Percentiles rank a stretch among this genome's conserved stretches.
Conservation (phyloP, 192 early-diverging fungal species). For the Coemansia sp. region DNA sequence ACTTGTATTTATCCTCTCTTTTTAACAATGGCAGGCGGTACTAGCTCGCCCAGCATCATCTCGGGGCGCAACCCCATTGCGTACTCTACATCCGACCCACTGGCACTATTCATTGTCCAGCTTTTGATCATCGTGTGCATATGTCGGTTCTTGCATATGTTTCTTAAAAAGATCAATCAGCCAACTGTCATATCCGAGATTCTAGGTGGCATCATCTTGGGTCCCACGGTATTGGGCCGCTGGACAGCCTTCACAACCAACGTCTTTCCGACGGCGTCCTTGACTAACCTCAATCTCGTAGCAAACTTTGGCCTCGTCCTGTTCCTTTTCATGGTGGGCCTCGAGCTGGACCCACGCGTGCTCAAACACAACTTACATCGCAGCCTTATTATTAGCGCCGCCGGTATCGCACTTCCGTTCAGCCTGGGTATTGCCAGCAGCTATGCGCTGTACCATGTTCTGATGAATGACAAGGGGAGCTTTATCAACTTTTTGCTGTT, state of each 20-base stretch:
- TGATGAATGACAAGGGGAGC: conserved; percentile 45
- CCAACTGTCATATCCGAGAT: conserved; percentile 93
- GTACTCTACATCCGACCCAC: conserved; percentile 57
- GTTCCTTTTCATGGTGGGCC: conserved; percentile 85
- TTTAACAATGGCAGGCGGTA: conserved; percentile 32
- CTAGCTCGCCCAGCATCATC: conserved; percentile 53
- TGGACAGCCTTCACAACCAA: conserved; percentile 66
- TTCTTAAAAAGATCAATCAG: conserved; percentile 67
- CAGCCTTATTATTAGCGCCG: conserved; percentile 67
- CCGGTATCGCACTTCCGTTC: conserved; percentile 86
- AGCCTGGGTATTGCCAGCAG: conserved; percentile 72
- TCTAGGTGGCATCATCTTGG: conserved; percentile 85
- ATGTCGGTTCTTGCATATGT: conserved; percentile 67
- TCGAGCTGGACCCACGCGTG: conserved; percentile 75
- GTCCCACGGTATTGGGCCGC: conserved; percentile 80
- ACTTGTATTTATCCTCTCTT: background rate
- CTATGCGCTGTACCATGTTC: conserved; percentile 66
- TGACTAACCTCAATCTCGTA: conserved; percentile 72
- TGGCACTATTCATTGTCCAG: conserved; percentile 78
- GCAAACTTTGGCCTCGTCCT: conserved; percentile 89
- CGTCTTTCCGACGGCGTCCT: conserved; percentile 73
- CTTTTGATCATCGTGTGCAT: conserved; percentile 69
- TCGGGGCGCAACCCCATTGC: conserved; percentile 66
- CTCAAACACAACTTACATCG: conserved; percentile 60
- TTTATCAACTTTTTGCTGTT: conserved; percentile 84